A percentile compares a stretch with the other conserved stretches of the same genome.
These are phyloP conservation scores for Schwanniomyces yamadae DNA, from an alignment of 805 yeast species.

Conservation along the genomic window DNA sequence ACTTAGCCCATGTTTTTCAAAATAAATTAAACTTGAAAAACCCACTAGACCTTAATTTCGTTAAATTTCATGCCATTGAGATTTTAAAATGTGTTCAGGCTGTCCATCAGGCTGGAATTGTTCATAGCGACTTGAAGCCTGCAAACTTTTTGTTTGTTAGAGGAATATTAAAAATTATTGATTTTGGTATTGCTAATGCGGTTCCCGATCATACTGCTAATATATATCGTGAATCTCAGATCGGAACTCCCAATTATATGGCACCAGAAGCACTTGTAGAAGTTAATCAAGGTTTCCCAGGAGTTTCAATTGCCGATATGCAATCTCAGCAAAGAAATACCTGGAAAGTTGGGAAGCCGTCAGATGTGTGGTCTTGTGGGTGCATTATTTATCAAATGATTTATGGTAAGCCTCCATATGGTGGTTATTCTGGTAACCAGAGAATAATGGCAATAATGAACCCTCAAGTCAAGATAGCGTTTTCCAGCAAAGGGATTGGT, in stretches of 20 bases:
- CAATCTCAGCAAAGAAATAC: conserved; percentile 23
- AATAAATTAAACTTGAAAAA: conserved; percentile 46
- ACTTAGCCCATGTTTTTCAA: conserved; percentile 76
- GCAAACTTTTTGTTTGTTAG: conserved; percentile 76
- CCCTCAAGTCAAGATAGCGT: conserved; percentile 70
- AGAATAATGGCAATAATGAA: conserved; percentile 82
- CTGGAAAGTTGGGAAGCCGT: conserved; percentile 88
- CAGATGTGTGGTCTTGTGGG: conserved; percentile 98
- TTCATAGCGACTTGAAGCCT: conserved; percentile 75
- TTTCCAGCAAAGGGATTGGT: conserved; percentile 62
- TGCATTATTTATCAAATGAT: conserved; percentile 94
- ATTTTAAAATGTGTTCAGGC: conserved; percentile 78
- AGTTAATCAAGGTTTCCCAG: conserved; percentile 36
- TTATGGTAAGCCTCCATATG: conserved; percentile 91
- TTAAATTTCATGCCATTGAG: conserved; percentile 75
- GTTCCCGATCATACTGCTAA: conserved; percentile 91
- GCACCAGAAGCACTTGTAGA: conserved; percentile 93
- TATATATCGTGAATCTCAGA: conserved; percentile 83
- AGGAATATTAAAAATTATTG: conserved; percentile 84
- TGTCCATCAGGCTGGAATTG: conserved; percentile 85
- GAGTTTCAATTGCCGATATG: conserved; percentile 13
- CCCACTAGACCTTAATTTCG: conserved; percentile 66
- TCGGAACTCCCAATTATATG: conserved; percentile 97
- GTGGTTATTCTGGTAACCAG: conserved; percentile 70
- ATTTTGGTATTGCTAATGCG: conserved; percentile 94